phyloP scores from a whole-genome alignment of 1,139 yeast genomes.

The Geotrichum siamense region DNA sequence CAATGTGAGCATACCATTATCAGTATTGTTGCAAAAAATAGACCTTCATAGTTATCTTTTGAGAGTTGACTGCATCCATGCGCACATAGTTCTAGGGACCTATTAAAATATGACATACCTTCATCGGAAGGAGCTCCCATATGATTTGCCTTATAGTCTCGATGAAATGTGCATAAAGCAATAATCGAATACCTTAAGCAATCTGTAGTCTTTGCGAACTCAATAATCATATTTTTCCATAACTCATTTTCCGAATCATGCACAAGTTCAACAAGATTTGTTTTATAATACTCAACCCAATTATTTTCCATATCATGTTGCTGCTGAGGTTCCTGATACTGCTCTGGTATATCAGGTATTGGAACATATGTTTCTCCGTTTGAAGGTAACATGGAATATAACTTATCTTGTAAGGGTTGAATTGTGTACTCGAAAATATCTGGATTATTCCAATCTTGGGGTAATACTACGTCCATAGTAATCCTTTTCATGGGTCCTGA shows the following conservation, averaged over 20 bases:
- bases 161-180: conserved; percentile 7
- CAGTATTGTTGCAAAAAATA: conserved; percentile 9
- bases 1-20: conserved; percentile 12
- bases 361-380: neutral
- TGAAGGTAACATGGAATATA: neutral
- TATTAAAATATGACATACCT: conserved; percentile 7
- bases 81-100: conserved; percentile 7
- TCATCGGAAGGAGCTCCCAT: conserved; percentile 9
- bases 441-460: conserved; percentile 1
- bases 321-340: neutral
- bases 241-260: neutral
- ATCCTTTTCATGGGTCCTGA: neutral
- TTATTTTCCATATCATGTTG: neutral
- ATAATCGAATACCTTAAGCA: conserved; percentile 5
- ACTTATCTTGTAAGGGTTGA: neutral
- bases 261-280: neutral
- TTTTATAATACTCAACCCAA: neutral
- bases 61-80: conserved; percentile 5
- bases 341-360: neutral
- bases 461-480: neutral
- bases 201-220: neutral
- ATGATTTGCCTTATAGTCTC: conserved; percentile 6
- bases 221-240: conserved; percentile 3
- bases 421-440: conserved; percentile 8
- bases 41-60: conserved; percentile 10